A percentile compares a stretch with the other conserved stretches of the same genome.
These are phyloP conservation scores for Beauveria asiatica DNA, from an alignment of 2,329 filamentous ascomycete genomes.

Conservation along the genomic window DNA sequence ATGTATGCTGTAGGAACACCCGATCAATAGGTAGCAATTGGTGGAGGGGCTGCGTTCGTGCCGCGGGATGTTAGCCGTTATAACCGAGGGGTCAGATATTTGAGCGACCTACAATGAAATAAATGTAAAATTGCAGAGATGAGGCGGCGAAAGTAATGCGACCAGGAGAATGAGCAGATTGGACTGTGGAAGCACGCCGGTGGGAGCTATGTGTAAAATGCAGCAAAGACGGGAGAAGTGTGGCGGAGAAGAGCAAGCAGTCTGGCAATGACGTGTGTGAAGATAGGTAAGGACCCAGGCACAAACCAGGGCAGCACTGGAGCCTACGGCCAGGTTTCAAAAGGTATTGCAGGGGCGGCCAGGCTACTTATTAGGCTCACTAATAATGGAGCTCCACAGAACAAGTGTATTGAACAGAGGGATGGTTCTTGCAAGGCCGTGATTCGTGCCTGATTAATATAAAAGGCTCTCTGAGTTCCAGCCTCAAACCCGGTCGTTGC, in stretches of 20 bases:
- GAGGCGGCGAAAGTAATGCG: neutral
- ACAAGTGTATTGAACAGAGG: too few relatives aligned
- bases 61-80: neutral
- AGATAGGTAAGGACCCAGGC: neutral
- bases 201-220: neutral
- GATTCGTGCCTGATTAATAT: neutral
- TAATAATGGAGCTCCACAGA: too few relatives aligned
- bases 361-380: neutral
- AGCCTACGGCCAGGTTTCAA: neutral
- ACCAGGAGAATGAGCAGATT: neutral
- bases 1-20: neutral
- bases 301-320: conserved; percentile 1
- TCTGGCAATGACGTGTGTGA: conserved; percentile 9
- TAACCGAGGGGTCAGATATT: neutral
- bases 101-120: neutral
- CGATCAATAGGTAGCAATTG: neutral
- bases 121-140: neutral
- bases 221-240: neutral
- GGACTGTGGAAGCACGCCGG: neutral
- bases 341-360: neutral
- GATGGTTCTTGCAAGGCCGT: neutral
- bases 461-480: neutral
- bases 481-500: neutral
- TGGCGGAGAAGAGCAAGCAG: conserved; percentile 6
- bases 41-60: conserved; percentile 4